phyloP scores from a whole-genome alignment of 169 alveolate species.

The Plasmodium relictum region DNA sequence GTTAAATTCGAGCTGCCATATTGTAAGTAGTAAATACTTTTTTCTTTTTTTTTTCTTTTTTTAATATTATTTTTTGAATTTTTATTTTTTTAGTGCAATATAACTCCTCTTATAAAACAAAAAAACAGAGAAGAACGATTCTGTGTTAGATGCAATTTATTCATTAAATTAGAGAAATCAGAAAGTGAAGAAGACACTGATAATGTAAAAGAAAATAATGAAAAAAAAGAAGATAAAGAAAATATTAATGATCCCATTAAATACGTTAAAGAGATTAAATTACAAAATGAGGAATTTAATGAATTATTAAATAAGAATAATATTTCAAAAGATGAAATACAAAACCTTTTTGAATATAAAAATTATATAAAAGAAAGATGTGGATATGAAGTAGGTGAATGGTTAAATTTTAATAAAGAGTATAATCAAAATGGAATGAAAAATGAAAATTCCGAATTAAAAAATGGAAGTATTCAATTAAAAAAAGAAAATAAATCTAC shows the following conservation, averaged over 20 bases:
- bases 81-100: constrained; percentile 22
- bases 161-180: constrained; percentile 1
- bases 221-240: background rate
- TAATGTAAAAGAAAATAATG: background rate
- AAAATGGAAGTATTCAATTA: background rate
- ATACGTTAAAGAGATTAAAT: constrained; percentile 62
- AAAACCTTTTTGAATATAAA: constrained; percentile 32
- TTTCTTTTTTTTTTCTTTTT: background rate
- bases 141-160: constrained; percentile 51
- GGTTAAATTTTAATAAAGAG: constrained; percentile 13
- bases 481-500: background rate
- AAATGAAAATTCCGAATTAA: no score
- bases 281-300: constrained; percentile 59
- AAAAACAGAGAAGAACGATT: constrained; percentile 48
- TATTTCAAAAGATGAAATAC: constrained; percentile 22
- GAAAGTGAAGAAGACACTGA: background rate
- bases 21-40: constrained; percentile 24
- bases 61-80: background rate
- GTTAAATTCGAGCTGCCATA: constrained; percentile 34
- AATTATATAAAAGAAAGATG: constrained; percentile 67
- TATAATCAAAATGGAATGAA: background rate
- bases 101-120: constrained; percentile 62
- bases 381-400: constrained; percentile 53
- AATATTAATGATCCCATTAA: background rate
- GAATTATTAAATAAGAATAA: constrained; percentile 38